phyloP scores from a whole-genome alignment of 805 yeast genomes.

The Candida hungchunana region DNA sequence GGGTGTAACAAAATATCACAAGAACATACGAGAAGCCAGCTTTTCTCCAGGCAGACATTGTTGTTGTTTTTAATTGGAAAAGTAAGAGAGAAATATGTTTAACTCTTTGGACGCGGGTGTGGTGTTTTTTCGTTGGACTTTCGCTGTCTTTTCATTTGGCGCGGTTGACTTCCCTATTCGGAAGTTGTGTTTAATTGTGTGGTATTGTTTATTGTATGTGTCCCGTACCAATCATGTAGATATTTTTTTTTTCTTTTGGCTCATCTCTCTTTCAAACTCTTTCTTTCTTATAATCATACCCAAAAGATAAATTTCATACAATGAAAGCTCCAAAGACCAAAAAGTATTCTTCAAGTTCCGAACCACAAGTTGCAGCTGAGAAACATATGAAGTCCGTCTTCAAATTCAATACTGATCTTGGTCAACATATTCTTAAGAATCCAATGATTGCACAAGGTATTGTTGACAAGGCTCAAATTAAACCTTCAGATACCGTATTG shows the following conservation, averaged over 20 bases:
- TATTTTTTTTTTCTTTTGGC: too few species aligned
- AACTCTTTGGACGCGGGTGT: neutral
- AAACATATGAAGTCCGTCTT: conserved; percentile 78
- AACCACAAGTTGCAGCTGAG: conserved; percentile 61
- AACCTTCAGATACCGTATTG: conserved; percentile 86
- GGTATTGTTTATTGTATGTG: too few species aligned
- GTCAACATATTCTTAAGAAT: conserved; percentile 95
- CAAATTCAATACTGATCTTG: conserved; percentile 94
- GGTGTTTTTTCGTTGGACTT: conserved; percentile 4
- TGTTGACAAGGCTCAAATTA: conserved; percentile 91
- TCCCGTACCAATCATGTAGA: too few species aligned
- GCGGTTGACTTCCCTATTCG: conserved; percentile 19
- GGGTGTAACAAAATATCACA: neutral
- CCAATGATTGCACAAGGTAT: conserved; percentile 97
- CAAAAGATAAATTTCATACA: too few species aligned
- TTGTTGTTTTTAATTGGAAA: conserved; percentile 11
- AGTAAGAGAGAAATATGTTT: neutral
- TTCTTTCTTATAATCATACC: too few species aligned
- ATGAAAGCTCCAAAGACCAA: conserved; percentile 52
- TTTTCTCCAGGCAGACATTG: conserved; percentile 59
- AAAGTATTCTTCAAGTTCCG: conserved; percentile 46
- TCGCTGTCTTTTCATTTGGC: conserved; percentile 9
- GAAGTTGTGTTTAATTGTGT: too few species aligned
- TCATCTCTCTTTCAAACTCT: too few species aligned
- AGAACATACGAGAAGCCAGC: conserved; percentile 57